phyloP scores from a whole-genome alignment of 208 protist genomes.

The Zelonia costaricensis region DNA sequence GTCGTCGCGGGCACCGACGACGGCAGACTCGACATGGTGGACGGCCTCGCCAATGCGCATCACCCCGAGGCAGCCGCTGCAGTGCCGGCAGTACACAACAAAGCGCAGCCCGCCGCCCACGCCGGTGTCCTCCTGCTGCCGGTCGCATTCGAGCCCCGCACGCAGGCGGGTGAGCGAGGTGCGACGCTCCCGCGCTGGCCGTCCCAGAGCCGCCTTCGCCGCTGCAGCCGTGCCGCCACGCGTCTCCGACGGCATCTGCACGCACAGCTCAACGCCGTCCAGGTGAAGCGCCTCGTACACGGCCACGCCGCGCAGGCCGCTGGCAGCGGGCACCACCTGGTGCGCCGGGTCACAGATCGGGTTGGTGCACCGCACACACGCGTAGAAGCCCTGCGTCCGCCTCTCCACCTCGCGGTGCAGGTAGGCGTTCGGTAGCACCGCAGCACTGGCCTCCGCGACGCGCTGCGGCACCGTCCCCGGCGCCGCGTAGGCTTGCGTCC shows the following conservation, averaged over 20 bases:
- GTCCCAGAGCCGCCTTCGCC: background rate
- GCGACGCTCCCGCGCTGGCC: background rate
- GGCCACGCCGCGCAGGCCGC: slow-evolving; percentile 46
- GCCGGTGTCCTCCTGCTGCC: background rate
- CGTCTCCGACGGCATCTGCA: slow-evolving; percentile 33
- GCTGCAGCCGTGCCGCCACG: background rate
- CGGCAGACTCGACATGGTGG: background rate
- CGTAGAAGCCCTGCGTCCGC: slow-evolving; percentile 64
- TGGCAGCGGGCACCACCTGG: slow-evolving; percentile 43
- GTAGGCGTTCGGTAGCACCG: background rate
- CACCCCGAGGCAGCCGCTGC: slow-evolving; percentile 65
- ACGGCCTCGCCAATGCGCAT: slow-evolving; percentile 21
- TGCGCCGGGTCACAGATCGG: slow-evolving; percentile 55
- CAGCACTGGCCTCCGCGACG: background rate
- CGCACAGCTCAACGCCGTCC: slow-evolving; percentile 36
- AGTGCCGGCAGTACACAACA: slow-evolving; percentile 58
- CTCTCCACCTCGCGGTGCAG: slow-evolving; percentile 36
- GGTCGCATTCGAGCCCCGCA: background rate
- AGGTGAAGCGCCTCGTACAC: slow-evolving; percentile 49
- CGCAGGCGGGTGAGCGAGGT: background rate
- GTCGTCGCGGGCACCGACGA: background rate
- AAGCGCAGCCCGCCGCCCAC: slow-evolving; percentile 20
- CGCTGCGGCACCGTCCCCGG: slow-evolving; percentile 22
- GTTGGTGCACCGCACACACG: slow-evolving; percentile 67
- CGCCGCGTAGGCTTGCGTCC: slow-evolving; percentile 48